Base-by-base conservation (phyloP, 2,329 filamentous ascomycete genomes). In the Rhexocercosporidium sp. region DNA sequence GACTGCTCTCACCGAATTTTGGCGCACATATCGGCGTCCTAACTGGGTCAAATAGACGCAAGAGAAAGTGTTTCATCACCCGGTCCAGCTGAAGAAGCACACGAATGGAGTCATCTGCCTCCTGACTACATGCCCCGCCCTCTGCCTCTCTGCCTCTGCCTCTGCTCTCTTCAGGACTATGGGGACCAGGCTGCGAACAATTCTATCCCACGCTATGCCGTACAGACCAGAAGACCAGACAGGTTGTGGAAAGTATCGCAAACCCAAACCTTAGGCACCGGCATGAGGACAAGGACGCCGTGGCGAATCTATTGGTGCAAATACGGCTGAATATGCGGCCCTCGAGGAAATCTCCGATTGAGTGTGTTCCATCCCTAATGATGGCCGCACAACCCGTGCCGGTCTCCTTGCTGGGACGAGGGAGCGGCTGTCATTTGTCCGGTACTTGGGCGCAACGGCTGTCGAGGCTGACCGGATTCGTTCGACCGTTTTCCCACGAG, bases 361-460 rank as follows among this genome's bases (percentile, higher is more conserved):
- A 47, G 39, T 44, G 41, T 47, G 46, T 34, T 46, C 25, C 31
- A 60, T 57, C 31, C 22, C 49, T 20, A 59, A 64, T 64, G 59
- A 29, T 46, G 57, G 57, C 47, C 29, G 54, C 20, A 57, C 34
- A 25, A 57, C 31, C 54, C 54, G 54, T 34, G 20, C 54, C 57
- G 39, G 41, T 51, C 59, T 56, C 57, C 59, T 49, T 49, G 37
- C 49, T 65, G 64, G 66, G 66, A 64, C 25, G 44, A 34, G 27
- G 27, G 34, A 51, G 37, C 34, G 41, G 25, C 37, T 59, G 62
- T 69, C 61, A 72, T 71, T 69, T 69, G 71, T 65, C 65, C 71
- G 71, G 71, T 68, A 71, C 59, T 71, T 71, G 67, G n/a, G 25
- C 56, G 39, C 61, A 69, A 69, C 68, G 70, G 65, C 62, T 72